These are phyloP conservation scores for Coemansia sp. DNA, from an alignment of 192 early-diverging fungal species.

Conservation along the genomic window DNA sequence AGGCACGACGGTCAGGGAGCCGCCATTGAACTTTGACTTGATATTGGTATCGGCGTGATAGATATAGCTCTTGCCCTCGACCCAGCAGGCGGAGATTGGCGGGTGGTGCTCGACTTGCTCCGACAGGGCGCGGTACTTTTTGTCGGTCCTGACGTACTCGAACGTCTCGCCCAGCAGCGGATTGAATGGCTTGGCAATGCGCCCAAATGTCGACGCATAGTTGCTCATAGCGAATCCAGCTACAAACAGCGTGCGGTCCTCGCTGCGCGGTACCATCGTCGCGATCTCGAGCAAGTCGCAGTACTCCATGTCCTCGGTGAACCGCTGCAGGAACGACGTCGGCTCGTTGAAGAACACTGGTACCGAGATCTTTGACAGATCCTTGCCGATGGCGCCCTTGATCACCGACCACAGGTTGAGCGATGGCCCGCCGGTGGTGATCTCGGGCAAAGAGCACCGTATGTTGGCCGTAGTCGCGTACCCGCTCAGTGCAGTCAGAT, in stretches of 20 bases:
- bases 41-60: conserved; percentile 90
- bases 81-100: conserved; percentile 87
- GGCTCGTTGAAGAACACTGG: conserved; percentile 94
- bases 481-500: conserved; percentile 48
- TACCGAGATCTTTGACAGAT: conserved; percentile 80
- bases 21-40: conserved; percentile 86
- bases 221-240: conserved; percentile 90
- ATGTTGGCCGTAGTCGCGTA: conserved; percentile 24
- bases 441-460: conserved; percentile 57
- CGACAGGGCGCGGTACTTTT: conserved; percentile 77
- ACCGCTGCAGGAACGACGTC: conserved; percentile 81
- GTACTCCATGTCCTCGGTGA: conserved; percentile 88
- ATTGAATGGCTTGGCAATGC: conserved; percentile 91
- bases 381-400: conserved; percentile 86
- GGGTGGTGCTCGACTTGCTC: conserved; percentile 93
- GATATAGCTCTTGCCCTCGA: conserved; percentile 77
- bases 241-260: conserved; percentile 75
- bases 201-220: conserved; percentile 77
- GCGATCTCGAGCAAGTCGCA: conserved; percentile 81
- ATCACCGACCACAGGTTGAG: conserved; percentile 86
- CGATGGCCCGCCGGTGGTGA: conserved; percentile 59
- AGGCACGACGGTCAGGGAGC: conserved; percentile 79
- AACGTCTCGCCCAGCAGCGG: conserved; percentile 90
- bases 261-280: conserved; percentile 59
- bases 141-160: conserved; percentile 81